Base-by-base conservation (phyloP, 2,329 filamentous ascomycete species). In the Aschersonia sp. region DNA sequence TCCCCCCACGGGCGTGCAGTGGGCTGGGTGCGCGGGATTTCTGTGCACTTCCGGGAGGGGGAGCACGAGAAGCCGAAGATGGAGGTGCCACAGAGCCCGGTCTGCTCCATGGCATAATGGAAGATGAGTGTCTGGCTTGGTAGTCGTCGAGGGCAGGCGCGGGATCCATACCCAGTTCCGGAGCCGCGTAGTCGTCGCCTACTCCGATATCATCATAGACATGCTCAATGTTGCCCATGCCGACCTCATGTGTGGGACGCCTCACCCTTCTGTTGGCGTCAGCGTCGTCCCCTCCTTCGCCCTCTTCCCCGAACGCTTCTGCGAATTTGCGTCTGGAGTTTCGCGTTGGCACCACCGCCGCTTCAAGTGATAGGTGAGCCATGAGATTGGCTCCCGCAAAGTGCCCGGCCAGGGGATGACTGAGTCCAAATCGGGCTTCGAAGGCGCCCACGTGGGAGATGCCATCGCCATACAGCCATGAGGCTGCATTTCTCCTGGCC, bases 121-220 rank as follows among this genome's bases (percentile, higher is more conserved):
- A 70, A 2, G 70, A 73, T 1, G 71, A 73, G 43, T 76, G 74
- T 47, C 81, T 76, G 49, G 22, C 22, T 22, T 22, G 22, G 22
- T 22, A 22, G 22, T 94, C 84, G 5, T 78, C 76, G 47, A 92
- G 72, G 6, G 77, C 74, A 1, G 76, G 72, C 1, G 71, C 75
- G 1, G 76, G 83, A 41, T 85, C 77, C 63, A 86, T 78, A 22
- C 81, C 84, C 30, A 86, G 62, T 60, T 94, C 87, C 22, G 83
- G 64, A 44, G 66, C 60, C 0, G 62, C 60, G 14, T 71, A 64
- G 22, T 69, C 61, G 0, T 59, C 35, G 35, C 8, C 35, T 12
- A 37, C 8, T 8, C 35, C 35, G 8, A 37, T 5, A 9, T 37
- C 35, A 37, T 22, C 22, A 22, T 22, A 22, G 22, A 22, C 4